A percentile compares a stretch with the other conserved stretches of the same genome.
Evolutionary conservation across 2,329 filamentous ascomycete species (phyloP).

Genomic region (Cylindrodendrum hubeiense): DNA sequence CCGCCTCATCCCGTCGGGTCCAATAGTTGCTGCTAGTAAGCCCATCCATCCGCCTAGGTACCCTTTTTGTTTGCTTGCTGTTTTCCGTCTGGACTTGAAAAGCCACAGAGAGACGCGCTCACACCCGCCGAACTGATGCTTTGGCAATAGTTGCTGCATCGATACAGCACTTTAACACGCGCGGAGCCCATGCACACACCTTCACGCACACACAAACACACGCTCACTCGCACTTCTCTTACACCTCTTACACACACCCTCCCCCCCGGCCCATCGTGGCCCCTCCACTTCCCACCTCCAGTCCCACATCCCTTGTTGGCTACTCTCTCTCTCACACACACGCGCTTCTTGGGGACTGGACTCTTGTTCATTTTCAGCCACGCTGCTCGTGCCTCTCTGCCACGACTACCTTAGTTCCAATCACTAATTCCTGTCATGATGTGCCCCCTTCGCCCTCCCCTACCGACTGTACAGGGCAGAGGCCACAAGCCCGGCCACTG

Average conservation of each 20-base stretch:
- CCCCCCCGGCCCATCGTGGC: slow-evolving; percentile 38
- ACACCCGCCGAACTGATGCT: slow-evolving; percentile 16
- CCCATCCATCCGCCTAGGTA: not conserved
- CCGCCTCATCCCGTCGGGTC: not conserved
- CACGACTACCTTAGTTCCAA: slow-evolving; percentile 26
- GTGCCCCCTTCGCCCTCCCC: slow-evolving; percentile 11
- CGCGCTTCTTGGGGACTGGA: slow-evolving; percentile 31
- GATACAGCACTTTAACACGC: slow-evolving; percentile 2
- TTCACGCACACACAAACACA: slow-evolving; percentile 15
- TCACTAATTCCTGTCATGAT: slow-evolving; percentile 19
- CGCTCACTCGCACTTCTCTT: slow-evolving; percentile 24
- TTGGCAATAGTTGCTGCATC: slow-evolving; percentile 10
- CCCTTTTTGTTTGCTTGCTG: not conserved
- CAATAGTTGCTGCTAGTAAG: slow-evolving; percentile 4
- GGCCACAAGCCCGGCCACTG: slow-evolving; percentile 12
- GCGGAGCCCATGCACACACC: slow-evolving; percentile 8
- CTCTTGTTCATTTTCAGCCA: slow-evolving; percentile 35
- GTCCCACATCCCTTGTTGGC: slow-evolving; percentile 41
- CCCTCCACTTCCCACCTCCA: slow-evolving; percentile 41
- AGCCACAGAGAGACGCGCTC: slow-evolving; percentile 5
- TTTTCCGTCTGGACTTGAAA: slow-evolving; percentile 9
- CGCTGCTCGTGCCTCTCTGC: slow-evolving; percentile 30
- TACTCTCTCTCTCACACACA: slow-evolving; percentile 35
- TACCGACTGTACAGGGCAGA: slow-evolving; percentile 21
- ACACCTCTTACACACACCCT: slow-evolving; percentile 29